Evolutionary conservation across 2,329 filamentous ascomycete species (phyloP), one percentile per base, ranked within the genome.

Genomic region (Dendryphion nanum): DNA sequence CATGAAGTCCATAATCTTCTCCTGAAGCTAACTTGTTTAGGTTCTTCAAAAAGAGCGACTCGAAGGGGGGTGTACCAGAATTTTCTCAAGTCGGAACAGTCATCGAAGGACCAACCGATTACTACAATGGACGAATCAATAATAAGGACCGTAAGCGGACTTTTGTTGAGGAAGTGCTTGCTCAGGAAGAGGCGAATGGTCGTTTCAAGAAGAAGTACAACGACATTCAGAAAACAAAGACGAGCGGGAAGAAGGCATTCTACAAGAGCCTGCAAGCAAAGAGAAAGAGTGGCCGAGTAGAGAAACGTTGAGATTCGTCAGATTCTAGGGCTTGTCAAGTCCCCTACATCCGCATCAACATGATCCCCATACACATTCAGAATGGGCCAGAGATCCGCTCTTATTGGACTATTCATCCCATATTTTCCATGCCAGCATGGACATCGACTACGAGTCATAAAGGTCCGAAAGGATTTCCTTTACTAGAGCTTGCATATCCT

Each of bases 41-140:
- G 34, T 86, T 91, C 57, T 95, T 95, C 74, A 94, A 91, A 64
- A 97, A 96, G 66, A 83, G 91, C 35, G 78, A 72, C 35, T 77
- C 81, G 38, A 89, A 85, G 60, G 75, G 78, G 41, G 73, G 80
- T 44, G 69, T 85, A 1, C 93, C 93, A 1, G 82, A 89, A 44
- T 97, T 86, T 61, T 94, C 86, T 15, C 88, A 95, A 55, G 81
- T 95, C 18, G 93, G 91, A 40, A 91, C 87, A 5, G 81, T 98
- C 42, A 78, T 96, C 39, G 85, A 94, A 57, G 90, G 90, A 1
- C 83, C 89, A 2, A 90, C 89, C 1, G 91, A 97, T 59, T 95
- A 84, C 69, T 89, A 83, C 72, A 90, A 78, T 58, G 79, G 81
- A 15, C 81, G 91, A 39, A 75, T 97, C 44, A 82, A 83, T 40